Conservation (phyloP, 441 rosid species). For the Populus hybrid region DNA sequence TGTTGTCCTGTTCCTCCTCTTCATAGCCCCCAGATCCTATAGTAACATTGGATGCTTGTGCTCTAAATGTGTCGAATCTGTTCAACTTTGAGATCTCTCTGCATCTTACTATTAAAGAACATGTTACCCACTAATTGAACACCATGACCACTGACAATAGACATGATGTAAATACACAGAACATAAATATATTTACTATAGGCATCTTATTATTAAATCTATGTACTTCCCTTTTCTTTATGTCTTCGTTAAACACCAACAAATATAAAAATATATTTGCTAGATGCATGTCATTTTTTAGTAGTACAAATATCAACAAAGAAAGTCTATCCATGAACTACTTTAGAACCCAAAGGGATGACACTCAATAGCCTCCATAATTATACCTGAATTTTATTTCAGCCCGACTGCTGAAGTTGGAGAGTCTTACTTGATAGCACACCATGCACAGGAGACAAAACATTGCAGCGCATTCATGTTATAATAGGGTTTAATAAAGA, state of each 20-base stretch:
- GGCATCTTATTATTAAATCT: background rate
- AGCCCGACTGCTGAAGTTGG: too few species aligned
- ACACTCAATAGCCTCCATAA: too few species aligned
- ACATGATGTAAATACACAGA: background rate
- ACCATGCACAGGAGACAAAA: background rate
- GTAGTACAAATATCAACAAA: background rate
- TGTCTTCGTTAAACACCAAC: background rate
- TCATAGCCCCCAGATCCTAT: slow-evolving; percentile 67
- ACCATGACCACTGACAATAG: background rate
- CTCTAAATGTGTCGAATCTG: slow-evolving; percentile 34
- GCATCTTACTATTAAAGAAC: slow-evolving; percentile 53
- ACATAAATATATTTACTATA: background rate
- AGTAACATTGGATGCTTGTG: slow-evolving; percentile 59
- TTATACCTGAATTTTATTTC: too few species aligned
- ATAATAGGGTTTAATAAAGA: too few species aligned
- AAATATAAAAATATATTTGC: background rate
- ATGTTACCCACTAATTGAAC: slow-evolving; percentile 2
- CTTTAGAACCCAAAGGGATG: background rate
- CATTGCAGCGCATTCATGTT: too few species aligned
- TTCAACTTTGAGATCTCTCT: slow-evolving; percentile 46
- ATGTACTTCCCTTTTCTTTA: background rate
- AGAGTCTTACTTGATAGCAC: too few species aligned
- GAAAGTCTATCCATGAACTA: background rate
- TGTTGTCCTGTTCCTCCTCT: slow-evolving; percentile 40
- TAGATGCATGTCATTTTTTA: background rate